A percentile compares a stretch with the other conserved stretches of the same genome.
Conservation (phyloP, 352 stramenopile genomes). For the Globisporangium ultimum region DNA sequence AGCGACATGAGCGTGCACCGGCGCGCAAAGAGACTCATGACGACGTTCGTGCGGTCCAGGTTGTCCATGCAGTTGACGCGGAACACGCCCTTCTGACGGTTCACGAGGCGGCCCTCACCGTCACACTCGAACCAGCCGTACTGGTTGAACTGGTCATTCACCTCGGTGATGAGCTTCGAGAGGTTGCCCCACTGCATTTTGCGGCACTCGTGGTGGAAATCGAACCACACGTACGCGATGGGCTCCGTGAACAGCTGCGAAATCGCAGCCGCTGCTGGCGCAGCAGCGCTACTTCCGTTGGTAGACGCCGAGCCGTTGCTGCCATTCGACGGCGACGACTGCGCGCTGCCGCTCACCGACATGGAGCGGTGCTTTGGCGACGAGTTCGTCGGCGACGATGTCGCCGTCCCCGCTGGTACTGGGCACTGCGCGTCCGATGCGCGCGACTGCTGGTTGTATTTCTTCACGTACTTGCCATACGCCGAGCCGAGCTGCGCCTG, state of each 20-base stretch:
- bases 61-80: slow-evolving; percentile 99
- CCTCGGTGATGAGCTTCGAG: slow-evolving; percentile 78
- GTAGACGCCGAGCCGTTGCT: not conserved
- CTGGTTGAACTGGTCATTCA: slow-evolving; percentile 62
- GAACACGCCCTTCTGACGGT: slow-evolving; percentile 90
- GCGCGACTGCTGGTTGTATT: slow-evolving; percentile 74
- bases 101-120: slow-evolving; percentile 44
- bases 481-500: slow-evolving; percentile 88
- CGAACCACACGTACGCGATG: slow-evolving; percentile 93
- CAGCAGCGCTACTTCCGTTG: not conserved
- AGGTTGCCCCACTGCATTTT: slow-evolving; percentile 93
- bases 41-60: slow-evolving; percentile 96
- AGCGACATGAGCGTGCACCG: slow-evolving; percentile 81
- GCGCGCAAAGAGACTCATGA: slow-evolving; percentile 93
- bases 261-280: slow-evolving; percentile 12
- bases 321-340: slow-evolving; percentile 20
- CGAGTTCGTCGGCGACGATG: slow-evolving; percentile 12
- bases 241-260: slow-evolving; percentile 52
- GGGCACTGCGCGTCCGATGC: slow-evolving; percentile 34
- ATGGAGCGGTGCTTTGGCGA: slow-evolving; percentile 11
- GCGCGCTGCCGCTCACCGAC: not conserved
- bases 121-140: slow-evolving; percentile 74
- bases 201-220: slow-evolving; percentile 96
- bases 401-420: slow-evolving; percentile 19
- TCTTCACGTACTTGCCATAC: slow-evolving; percentile 84